Evolutionary conservation across 192 early-diverging fungal species (phyloP).

Genomic region (Backusella tuberculispora): DNA sequence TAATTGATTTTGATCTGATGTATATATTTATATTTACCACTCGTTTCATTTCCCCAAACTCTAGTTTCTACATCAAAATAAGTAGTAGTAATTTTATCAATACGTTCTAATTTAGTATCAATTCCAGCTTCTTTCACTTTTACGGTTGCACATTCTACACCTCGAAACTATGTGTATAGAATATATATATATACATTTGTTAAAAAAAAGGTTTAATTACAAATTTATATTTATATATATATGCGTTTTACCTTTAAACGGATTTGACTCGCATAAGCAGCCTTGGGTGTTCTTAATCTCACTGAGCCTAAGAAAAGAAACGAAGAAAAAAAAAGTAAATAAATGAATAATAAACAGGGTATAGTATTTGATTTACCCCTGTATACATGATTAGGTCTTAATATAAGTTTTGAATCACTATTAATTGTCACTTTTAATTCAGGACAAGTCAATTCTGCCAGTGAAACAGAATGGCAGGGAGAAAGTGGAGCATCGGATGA

Average conservation of each 20-base stretch:
- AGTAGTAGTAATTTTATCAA: conserved; percentile 34
- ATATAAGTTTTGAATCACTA: conserved; percentile 25
- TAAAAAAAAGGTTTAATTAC: neutral
- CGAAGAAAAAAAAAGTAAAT: neutral
- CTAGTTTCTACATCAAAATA: conserved; percentile 39
- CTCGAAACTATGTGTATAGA: conserved; percentile 34
- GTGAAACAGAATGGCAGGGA: neutral
- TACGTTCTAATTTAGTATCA: conserved; percentile 21
- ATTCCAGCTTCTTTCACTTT: conserved; percentile 23
- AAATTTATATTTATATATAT: neutral
- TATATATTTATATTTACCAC: conserved; percentile 28
- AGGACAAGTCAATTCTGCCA: neutral
- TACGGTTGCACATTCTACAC: conserved; percentile 35
- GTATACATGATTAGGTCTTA: conserved; percentile 20
- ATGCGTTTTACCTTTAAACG: conserved; percentile 37
- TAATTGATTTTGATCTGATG: neutral
- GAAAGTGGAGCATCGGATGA: neutral
- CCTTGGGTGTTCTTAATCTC: conserved; percentile 1
- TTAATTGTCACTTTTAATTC: conserved; percentile 19
- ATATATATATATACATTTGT: neutral
- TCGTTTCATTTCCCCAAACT: conserved; percentile 39
- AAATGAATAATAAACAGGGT: neutral
- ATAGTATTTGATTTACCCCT: conserved; percentile 18
- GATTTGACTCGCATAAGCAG: conserved; percentile 21
- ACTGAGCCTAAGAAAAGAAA: conserved; percentile 20